These are phyloP conservation scores for Mrakia gelida DNA, from an alignment of 768 basidiomycete genomes.

Conservation along the genomic window DNA sequence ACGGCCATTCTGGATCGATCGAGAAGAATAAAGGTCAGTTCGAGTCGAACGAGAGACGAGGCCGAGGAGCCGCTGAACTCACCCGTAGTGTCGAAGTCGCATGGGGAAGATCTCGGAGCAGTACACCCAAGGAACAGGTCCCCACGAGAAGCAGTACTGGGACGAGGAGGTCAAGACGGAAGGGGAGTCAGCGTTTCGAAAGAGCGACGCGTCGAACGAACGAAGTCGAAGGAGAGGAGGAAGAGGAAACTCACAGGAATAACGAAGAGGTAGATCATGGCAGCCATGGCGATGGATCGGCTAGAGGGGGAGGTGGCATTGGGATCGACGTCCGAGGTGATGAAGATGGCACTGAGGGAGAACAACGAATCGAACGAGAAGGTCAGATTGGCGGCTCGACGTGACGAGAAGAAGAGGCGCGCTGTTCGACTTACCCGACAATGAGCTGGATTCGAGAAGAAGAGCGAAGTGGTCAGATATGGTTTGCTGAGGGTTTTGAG, in stretches of 20 bases:
- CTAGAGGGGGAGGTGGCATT: not conserved
- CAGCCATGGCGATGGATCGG: conserved; percentile 24
- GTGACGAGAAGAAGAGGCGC: not conserved
- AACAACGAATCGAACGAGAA: not conserved
- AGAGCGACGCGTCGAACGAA: not conserved
- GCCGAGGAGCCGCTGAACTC: not conserved
- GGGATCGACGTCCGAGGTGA: conserved; percentile 6
- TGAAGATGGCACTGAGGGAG: conserved; percentile 23
- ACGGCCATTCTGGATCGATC: conserved; percentile 14
- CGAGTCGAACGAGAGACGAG: not conserved
- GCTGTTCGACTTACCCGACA: not conserved
- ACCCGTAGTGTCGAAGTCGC: conserved; percentile 15
- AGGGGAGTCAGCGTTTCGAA: not conserved
- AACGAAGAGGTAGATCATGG: conserved; percentile 25
- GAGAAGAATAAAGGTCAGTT: not conserved
- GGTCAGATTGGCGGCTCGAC: not conserved
- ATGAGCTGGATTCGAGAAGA: not conserved
- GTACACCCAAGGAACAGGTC: conserved; percentile 29
- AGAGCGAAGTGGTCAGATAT: not conserved
- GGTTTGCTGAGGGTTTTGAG: not conserved
- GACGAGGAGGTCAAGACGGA: not conserved
- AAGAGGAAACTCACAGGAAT: not conserved
- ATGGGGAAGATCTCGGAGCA: conserved; percentile 30
- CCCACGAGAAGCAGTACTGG: conserved; percentile 32
- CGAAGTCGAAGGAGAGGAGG: no score